These are phyloP conservation scores for Furcasterigmium sp. DNA, from an alignment of 2,329 filamentous ascomycete genomes.

Conservation along the genomic window DNA sequence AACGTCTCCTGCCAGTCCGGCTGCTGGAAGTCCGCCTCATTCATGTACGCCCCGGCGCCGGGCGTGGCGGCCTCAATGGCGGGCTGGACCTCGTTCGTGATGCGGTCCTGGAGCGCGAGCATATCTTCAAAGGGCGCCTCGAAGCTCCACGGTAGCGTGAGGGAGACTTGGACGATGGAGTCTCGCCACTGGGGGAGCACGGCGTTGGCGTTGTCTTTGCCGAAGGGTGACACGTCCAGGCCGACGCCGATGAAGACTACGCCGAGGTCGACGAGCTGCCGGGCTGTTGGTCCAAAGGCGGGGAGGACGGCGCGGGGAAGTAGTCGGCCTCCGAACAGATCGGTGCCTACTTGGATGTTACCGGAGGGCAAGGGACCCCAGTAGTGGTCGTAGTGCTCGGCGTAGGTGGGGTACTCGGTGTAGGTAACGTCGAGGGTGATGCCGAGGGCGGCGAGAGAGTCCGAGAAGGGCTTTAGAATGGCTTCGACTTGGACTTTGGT, in stretches of 20 bases:
- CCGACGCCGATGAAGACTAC: constrained; percentile 10
- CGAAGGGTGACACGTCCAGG: constrained; percentile 8
- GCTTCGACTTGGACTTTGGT: constrained; percentile 28
- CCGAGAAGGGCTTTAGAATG: constrained; percentile 36
- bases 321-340: constrained; percentile 24
- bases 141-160: constrained; percentile 20
- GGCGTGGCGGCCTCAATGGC: constrained; percentile 29
- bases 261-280: neutral
- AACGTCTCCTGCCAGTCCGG: constrained; percentile 36
- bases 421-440: constrained; percentile 20
- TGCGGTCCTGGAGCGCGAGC: constrained; percentile 18
- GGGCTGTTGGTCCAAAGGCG: too few species aligned
- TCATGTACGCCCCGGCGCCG: constrained; percentile 39
- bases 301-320: constrained; percentile 20
- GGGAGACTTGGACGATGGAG: constrained; percentile 23
- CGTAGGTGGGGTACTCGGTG: constrained; percentile 22
- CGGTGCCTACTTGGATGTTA: constrained; percentile 20
- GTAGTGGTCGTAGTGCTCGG: constrained; percentile 14
- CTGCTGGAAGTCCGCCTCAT: constrained; percentile 44
- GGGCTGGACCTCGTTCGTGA: constrained; percentile 24
- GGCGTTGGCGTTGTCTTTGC: too few species aligned
- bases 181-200: constrained; percentile 32
- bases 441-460: constrained; percentile 14
- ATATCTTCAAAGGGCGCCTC: constrained; percentile 15
- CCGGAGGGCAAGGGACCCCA: constrained; percentile 16